Percentiles rank a stretch among this genome's conserved stretches.
phyloP scores from a whole-genome alignment of 164 flowering plant species.

The Cinnamomum micranthum region DNA sequence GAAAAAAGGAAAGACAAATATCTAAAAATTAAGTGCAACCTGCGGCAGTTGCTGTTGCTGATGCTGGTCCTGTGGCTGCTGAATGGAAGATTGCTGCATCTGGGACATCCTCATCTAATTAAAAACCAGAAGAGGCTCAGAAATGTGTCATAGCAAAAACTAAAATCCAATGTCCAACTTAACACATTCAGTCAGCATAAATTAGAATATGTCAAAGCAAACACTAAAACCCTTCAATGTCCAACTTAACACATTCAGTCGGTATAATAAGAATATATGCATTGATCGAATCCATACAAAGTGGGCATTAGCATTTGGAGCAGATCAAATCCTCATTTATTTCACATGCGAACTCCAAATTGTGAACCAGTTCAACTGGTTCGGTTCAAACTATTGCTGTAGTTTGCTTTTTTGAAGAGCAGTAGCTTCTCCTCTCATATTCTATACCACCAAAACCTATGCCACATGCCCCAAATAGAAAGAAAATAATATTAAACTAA shows the following conservation, averaged over 20 bases:
- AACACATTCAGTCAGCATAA: not conserved
- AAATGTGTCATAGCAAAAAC: not conserved
- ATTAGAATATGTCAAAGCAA: not conserved
- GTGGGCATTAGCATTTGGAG: not conserved
- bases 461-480: not conserved
- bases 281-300: not conserved
- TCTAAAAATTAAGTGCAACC: slow-evolving; percentile 31
- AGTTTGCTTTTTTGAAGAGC: not conserved
- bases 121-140: not conserved
- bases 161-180: not conserved
- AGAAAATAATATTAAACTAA: no score
- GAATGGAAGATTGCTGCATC: slow-evolving; percentile 16
- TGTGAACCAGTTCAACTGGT: not conserved
- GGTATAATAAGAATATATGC: not conserved
- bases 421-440: not conserved
- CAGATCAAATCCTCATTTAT: not conserved
- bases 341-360: not conserved
- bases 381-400: no score
- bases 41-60: slow-evolving; percentile 47
- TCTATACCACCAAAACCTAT: not conserved
- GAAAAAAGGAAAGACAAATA: not conserved
- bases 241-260: not conserved
- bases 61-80: slow-evolving; percentile 65
- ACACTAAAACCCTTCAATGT: not conserved
- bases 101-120: slow-evolving; percentile 17